These are phyloP conservation scores for Auriscalpium orientale DNA, from an alignment of 768 basidiomycete species.

Conservation along the genomic window DNA sequence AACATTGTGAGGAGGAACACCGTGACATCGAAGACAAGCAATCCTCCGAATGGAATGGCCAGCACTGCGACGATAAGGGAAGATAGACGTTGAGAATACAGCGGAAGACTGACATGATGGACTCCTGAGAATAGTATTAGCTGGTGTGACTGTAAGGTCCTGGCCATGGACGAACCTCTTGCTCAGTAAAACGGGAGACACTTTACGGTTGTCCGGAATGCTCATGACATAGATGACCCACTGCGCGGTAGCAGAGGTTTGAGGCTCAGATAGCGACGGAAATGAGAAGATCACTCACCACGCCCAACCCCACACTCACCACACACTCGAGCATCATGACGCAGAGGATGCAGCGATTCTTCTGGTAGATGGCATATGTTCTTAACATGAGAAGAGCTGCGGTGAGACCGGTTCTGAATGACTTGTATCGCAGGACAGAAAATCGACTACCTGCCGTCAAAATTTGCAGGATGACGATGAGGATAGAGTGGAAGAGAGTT, in stretches of 20 bases:
- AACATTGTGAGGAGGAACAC: conserved; percentile 14
- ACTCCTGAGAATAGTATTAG: not conserved
- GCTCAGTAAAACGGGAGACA: too few relatives aligned
- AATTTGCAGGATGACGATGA: not conserved
- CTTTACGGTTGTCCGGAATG: not conserved
- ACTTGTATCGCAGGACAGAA: not conserved
- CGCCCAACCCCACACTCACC: not conserved
- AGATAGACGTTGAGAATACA: not conserved
- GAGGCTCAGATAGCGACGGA: not conserved
- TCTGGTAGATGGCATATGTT: not conserved
- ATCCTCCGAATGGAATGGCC: conserved; percentile 7
- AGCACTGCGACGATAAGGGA: conserved; percentile 8
- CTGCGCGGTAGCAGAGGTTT: not conserved
- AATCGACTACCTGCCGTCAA: not conserved
- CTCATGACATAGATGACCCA: conserved; percentile 1
- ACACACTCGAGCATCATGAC: not conserved
- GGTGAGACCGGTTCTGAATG: not conserved
- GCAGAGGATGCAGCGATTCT: not conserved
- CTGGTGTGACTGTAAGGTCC: not conserved
- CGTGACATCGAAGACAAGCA: conserved; percentile 14
- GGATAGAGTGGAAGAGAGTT: not conserved
- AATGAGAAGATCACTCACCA: not conserved
- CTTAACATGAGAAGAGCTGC: not conserved
- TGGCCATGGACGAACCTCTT: not conserved
- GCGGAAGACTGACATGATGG: not conserved